A percentile compares a stretch with the other conserved stretches of the same genome.
phyloP scores from a whole-genome alignment of 2,329 filamentous ascomycete genomes.

The Calonectria ilicicola region DNA sequence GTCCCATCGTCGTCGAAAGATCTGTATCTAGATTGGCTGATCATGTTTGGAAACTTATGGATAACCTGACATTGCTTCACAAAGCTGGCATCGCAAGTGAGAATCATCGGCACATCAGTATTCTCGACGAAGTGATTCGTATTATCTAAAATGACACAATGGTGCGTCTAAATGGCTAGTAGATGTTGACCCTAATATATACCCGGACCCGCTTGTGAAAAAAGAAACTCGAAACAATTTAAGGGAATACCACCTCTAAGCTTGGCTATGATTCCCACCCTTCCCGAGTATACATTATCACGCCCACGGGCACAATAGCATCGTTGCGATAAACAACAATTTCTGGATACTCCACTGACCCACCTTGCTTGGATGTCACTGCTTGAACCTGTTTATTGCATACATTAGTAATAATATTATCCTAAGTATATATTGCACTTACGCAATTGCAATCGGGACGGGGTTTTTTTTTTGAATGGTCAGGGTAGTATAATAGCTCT shows the following conservation, averaged over 20 bases:
- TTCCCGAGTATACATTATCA: slow-evolving; percentile 12
- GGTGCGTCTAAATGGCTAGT: background rate
- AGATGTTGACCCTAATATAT: background rate
- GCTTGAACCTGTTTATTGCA: slow-evolving; percentile 5
- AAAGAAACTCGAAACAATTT: background rate
- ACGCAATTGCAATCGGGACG: slow-evolving; percentile 29
- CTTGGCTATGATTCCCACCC: background rate
- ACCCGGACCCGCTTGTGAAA: background rate
- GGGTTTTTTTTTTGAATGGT: no score
- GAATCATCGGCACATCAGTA: no score
- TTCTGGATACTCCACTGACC: slow-evolving; percentile 1
- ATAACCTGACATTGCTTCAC: no score
- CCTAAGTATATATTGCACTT: background rate
- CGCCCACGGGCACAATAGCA: slow-evolving; percentile 13
- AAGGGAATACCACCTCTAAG: no score
- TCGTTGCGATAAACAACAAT: slow-evolving; percentile 25
- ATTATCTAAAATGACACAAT: background rate
- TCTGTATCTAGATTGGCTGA: no score
- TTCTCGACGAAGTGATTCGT: background rate
- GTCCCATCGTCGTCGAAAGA: no score
- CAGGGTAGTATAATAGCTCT: background rate
- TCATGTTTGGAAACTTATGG: no score
- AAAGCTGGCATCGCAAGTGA: no score
- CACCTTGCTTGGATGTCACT: background rate
- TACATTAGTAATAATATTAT: background rate